Evolutionary conservation across 1,284 basidiomycete genomes (phyloP).

Genomic region (Cryptococcus floricola): DNA sequence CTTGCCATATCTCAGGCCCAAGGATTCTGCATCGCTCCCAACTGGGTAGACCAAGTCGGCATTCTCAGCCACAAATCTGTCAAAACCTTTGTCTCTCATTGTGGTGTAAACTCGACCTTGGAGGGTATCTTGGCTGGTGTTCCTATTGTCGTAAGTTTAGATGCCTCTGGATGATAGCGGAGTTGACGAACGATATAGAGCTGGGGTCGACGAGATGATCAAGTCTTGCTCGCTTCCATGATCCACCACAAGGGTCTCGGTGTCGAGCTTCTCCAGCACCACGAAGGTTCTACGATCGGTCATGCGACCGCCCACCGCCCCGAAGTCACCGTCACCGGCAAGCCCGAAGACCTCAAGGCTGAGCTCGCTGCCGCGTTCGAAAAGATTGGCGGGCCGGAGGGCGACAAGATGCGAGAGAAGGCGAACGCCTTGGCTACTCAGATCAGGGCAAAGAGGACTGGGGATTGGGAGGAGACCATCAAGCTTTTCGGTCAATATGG

Average conservation of each 20-base stretch:
- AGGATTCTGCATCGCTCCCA: constrained; percentile 9
- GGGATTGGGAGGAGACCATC: constrained; percentile 13
- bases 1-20: constrained; percentile 4
- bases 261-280: constrained; percentile 19
- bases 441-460: constrained; percentile 10
- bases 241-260: constrained; percentile 5
- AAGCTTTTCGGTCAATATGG: constrained; percentile 6
- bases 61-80: constrained; percentile 12
- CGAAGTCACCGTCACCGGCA: constrained; percentile 7
- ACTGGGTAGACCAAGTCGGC: constrained; percentile 14
- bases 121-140: constrained; percentile 12
- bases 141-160: constrained; percentile 13
- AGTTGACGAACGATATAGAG: not conserved
- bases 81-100: constrained; percentile 14
- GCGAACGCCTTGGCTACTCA: not conserved
- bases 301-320: constrained; percentile 5
- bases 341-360: constrained; percentile 1
- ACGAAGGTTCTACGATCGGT: constrained; percentile 8
- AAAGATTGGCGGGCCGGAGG: constrained; percentile 4
- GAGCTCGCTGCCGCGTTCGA: constrained; percentile 5
- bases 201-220: constrained; percentile 11
- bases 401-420: constrained; percentile 6
- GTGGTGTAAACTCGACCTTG: constrained; percentile 14
- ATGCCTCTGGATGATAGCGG: not conserved
- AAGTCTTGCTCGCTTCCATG: constrained; percentile 5